A percentile compares a stretch with the other conserved stretches of the same genome.
These are phyloP conservation scores for Grigorovia transvaalensis DNA, from an alignment of 805 yeast species.

Conservation along the genomic window DNA sequence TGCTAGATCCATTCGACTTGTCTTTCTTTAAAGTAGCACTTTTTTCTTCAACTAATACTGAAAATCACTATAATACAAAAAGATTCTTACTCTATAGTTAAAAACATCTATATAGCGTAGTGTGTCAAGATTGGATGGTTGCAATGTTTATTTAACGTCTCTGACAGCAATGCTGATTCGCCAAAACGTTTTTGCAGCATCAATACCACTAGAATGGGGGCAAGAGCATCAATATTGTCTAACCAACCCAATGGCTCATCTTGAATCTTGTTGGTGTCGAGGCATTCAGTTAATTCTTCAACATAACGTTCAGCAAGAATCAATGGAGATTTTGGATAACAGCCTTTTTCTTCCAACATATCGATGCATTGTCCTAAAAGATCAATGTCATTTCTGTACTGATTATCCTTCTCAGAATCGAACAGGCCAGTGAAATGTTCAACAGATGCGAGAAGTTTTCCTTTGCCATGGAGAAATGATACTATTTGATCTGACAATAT, in stretches of 20 bases:
- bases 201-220: background rate
- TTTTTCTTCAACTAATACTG: too few species aligned
- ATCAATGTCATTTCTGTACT: constrained; percentile 45
- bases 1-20: background rate
- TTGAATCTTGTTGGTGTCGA: constrained; percentile 1
- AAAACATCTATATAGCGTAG: too few species aligned
- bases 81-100: too few species aligned
- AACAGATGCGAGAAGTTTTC: constrained; percentile 9
- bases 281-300: background rate
- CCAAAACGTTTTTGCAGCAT: background rate
- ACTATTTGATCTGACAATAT: background rate
- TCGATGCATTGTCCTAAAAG: constrained; percentile 2
- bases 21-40: background rate
- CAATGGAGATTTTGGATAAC: background rate
- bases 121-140: constrained; percentile 3
- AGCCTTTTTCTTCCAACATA: background rate
- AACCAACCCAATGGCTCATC: constrained; percentile 23
- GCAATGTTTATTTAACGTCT: background rate
- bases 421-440: constrained; percentile 37
- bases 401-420: constrained; percentile 56
- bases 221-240: constrained; percentile 12
- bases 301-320: constrained; percentile 1
- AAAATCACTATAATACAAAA: too few species aligned
- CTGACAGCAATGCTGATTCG: background rate
- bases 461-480: constrained; percentile 9